Evolutionary conservation across 208 protist species (phyloP).

Genomic region (Trichomonas gallinae): DNA sequence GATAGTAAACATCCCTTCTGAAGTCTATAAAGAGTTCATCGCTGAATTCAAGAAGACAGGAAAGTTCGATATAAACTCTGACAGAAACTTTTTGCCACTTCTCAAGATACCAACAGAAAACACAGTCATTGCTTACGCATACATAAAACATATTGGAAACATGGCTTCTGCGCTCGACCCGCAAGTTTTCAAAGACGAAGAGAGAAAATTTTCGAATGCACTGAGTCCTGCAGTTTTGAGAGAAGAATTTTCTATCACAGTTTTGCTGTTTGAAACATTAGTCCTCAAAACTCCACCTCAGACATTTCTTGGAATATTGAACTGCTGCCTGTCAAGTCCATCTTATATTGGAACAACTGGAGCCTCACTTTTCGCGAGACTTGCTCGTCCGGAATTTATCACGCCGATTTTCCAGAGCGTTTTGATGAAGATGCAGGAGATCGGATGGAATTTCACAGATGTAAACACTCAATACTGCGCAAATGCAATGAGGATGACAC

Average conservation of each 20-base stretch:
- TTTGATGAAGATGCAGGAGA: not conserved
- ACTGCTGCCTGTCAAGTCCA: not conserved
- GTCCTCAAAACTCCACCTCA: not conserved
- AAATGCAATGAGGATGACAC: not conserved
- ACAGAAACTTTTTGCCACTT: not conserved
- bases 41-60: not conserved
- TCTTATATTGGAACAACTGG: not conserved
- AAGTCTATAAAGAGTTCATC: not conserved
- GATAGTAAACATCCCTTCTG: not conserved
- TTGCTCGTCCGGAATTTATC: not conserved
- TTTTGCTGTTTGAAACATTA: not conserved
- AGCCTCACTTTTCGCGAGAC: not conserved
- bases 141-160: not conserved
- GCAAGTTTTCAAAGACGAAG: not conserved
- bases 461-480: not conserved
- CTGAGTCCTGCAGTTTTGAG: not conserved
- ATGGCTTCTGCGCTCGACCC: not conserved
- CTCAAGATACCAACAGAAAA: not conserved
- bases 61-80: not conserved
- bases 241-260: not conserved
- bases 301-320: not conserved
- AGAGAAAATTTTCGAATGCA: not conserved
- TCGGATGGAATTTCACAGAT: not conserved
- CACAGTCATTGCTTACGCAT: not conserved
- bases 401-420: not conserved